Evolutionary conservation across 2,329 filamentous ascomycete genomes (phyloP).

Genomic region (Fusarium sp.): DNA sequence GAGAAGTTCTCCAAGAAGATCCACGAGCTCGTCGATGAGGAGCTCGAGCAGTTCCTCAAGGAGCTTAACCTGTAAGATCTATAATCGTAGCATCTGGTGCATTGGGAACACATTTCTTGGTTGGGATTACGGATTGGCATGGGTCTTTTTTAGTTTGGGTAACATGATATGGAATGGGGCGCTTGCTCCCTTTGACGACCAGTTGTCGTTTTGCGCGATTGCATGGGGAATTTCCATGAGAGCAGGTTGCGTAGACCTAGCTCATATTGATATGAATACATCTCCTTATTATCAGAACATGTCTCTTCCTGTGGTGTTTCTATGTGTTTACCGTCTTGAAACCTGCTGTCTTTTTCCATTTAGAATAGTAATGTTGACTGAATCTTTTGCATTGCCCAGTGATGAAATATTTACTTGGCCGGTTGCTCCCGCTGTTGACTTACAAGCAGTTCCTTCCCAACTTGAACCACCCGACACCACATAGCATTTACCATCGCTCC

Average conservation of each 20-base stretch:
- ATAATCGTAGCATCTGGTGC: constrained; percentile 38
- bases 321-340: neutral
- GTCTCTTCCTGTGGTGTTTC: neutral
- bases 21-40: constrained; percentile 67
- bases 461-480: neutral
- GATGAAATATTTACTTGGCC: no score
- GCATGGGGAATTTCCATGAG: constrained; percentile 25
- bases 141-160: constrained; percentile 44
- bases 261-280: constrained; percentile 32
- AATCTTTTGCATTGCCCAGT: no score
- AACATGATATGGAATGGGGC: constrained; percentile 36
- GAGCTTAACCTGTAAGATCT: constrained; percentile 56
- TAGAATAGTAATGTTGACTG: no score
- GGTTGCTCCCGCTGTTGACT: neutral
- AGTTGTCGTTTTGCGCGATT: constrained; percentile 25
- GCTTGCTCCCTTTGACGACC: constrained; percentile 30
- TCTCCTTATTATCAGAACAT: constrained; percentile 25
- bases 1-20: constrained; percentile 71
- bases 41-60: constrained; percentile 67
- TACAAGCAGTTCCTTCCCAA: constrained; percentile 15
- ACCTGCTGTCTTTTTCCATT: neutral
- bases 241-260: constrained; percentile 16
- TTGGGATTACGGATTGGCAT: constrained; percentile 39
- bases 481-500: neutral
- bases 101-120: constrained; percentile 40